These are phyloP conservation scores for Aspergillus neoniger DNA, from an alignment of 2,329 filamentous ascomycete genomes.

Conservation along the genomic window DNA sequence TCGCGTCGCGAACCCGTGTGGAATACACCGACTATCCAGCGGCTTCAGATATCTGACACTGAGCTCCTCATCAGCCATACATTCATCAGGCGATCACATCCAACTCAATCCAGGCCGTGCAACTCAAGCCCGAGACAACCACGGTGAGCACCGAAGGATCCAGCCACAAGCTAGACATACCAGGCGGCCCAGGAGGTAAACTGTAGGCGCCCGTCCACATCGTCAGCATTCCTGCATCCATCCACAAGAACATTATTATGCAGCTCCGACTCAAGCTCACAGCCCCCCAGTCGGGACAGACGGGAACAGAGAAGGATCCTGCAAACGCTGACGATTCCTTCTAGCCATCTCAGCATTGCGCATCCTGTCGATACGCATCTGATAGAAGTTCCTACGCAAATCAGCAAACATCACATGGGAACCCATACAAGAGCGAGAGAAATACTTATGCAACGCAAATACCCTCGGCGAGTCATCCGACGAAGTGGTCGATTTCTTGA, in stretches of 20 bases:
- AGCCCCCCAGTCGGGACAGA: slow-evolving; percentile 69
- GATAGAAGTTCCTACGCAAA: slow-evolving; percentile 71
- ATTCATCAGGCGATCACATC: background rate
- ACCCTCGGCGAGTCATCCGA: slow-evolving; percentile 72
- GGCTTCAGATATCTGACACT: background rate
- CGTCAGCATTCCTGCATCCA: background rate
- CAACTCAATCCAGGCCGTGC: no score
- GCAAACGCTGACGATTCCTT: slow-evolving; percentile 76
- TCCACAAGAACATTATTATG: background rate
- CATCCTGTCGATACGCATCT: slow-evolving; percentile 78
- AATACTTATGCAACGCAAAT: slow-evolving; percentile 80
- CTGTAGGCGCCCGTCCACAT: background rate
- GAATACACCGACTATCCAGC: background rate
- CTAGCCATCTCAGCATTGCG: slow-evolving; percentile 76
- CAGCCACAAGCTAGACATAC: background rate
- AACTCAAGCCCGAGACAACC: background rate
- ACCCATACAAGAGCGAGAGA: background rate
- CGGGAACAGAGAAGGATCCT: slow-evolving; percentile 78
- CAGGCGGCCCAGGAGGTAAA: background rate
- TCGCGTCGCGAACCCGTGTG: background rate
- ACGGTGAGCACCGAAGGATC: background rate
- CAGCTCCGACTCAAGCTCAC: slow-evolving; percentile 20
- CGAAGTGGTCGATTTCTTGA: slow-evolving; percentile 49
- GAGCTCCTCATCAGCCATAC: background rate
- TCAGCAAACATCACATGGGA: background rate